A percentile compares a stretch with the other conserved stretches of the same genome.
Evolutionary conservation across 306 rosid genomes (phyloP).

Genomic region (Carpinus viminea): DNA sequence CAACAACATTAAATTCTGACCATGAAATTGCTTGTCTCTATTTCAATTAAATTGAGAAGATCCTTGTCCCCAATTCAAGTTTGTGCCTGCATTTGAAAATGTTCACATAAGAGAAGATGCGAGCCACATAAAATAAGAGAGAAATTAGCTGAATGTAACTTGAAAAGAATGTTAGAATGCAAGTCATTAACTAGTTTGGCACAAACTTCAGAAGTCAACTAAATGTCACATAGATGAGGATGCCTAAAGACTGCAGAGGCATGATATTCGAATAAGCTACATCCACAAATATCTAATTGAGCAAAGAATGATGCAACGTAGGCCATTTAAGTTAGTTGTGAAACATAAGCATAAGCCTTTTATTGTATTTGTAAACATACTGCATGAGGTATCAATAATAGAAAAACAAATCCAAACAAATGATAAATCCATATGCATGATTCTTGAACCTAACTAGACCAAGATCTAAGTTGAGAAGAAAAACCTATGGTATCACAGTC

Average conservation of each 20-base stretch:
- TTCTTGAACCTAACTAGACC: constrained; percentile 20
- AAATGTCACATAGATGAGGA: neutral
- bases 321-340: neutral
- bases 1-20: too few species aligned
- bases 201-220: constrained; percentile 2
- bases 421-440: neutral
- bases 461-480: constrained; percentile 21
- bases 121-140: constrained; percentile 56
- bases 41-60: too few species aligned
- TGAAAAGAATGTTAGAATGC: neutral
- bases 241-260: neutral
- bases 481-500: constrained; percentile 5
- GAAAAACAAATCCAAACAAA: neutral
- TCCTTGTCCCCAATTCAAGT: constrained; percentile 50
- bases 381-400: neutral
- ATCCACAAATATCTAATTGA: neutral
- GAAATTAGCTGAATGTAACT: constrained; percentile 16
- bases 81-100: constrained; percentile 97
- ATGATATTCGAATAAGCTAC: neutral
- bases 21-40: too few species aligned
- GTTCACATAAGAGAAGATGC: constrained; percentile 89
- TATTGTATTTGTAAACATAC: neutral
- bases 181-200: neutral
- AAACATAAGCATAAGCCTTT: neutral
- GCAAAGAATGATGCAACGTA: neutral